Percentiles rank a stretch among this genome's conserved stretches.
Conservation (phyloP, 352 stramenopile genomes). For the Albugo candida region DNA sequence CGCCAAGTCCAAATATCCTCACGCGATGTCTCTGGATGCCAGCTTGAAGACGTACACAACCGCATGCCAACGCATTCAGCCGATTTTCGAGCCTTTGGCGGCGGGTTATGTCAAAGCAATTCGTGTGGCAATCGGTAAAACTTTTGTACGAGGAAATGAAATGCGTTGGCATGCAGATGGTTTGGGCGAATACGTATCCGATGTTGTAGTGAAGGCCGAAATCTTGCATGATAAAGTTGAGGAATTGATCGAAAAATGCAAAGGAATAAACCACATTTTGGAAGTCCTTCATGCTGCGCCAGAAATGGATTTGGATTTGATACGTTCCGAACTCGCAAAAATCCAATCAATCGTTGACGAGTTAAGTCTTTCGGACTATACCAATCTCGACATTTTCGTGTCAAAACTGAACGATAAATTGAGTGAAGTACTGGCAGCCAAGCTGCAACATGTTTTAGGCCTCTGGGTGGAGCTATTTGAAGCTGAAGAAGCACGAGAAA, state of each 20-base stretch:
- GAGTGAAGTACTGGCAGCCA: slow-evolving; percentile 58
- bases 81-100: slow-evolving; percentile 62
- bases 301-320: slow-evolving; percentile 29
- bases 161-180: slow-evolving; percentile 79
- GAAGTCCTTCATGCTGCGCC: slow-evolving; percentile 32
- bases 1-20: slow-evolving; percentile 92
- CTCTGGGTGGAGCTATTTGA: slow-evolving; percentile 56
- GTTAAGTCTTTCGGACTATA: slow-evolving; percentile 87
- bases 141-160: slow-evolving; percentile 75
- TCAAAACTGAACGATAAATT: slow-evolving; percentile 82
- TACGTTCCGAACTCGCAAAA: slow-evolving; percentile 49
- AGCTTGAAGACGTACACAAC: slow-evolving; percentile 89
- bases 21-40: slow-evolving; percentile 92
- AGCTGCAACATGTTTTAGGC: slow-evolving; percentile 40
- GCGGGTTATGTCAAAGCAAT: slow-evolving; percentile 64
- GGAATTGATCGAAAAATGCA: slow-evolving; percentile 85
- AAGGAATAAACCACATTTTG: slow-evolving; percentile 85
- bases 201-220: slow-evolving; percentile 85
- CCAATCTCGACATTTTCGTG: slow-evolving; percentile 84
- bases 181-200: slow-evolving; percentile 70
- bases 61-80: slow-evolving; percentile 55
- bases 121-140: slow-evolving; percentile 72
- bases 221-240: slow-evolving; percentile 97
- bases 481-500: slow-evolving; percentile 10
- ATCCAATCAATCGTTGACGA: slow-evolving; percentile 88